Base-by-base conservation (phyloP, 2,329 filamentous ascomycete species). In the Scedosporium dehoogii region DNA sequence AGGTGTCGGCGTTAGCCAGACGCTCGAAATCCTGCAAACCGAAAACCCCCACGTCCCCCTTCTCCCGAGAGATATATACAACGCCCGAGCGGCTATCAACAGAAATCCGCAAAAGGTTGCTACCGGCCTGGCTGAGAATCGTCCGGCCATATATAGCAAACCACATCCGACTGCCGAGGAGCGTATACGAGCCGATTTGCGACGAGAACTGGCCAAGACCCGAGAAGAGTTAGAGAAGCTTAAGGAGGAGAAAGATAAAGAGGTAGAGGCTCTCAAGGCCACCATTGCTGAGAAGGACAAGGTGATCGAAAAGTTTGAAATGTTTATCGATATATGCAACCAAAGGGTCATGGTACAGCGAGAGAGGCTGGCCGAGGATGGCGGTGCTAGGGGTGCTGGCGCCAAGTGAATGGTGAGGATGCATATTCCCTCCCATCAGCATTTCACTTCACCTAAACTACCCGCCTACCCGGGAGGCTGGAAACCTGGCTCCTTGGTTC, bases 271-370 rank as follows among this genome's bases (percentile, higher is more conserved):
- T 1, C 72, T 88, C 63, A 83, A 84, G 67, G 76, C 79, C 62
- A 79, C 85, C 68, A 71, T 92, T 16, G 81, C 79, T 48, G 83
- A 88, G 64, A 87, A 87, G 71, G 82, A 86, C 64, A 79, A 80
- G 68, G 79, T 82, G 64, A 87, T 88, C 62, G 73, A 79, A 64
- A 85, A 82, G 69, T 88, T 87, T 67, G 85, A 88, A 72, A 85
- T 85, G 80, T 88, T 88, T 61, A 87, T 88, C 68, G 85, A 88
- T 71, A 86, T 88, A 62, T 87, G 85, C 70, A 88, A 88, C 67
- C 79, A 86, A 70, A 76, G 85, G 59, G 85, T 87, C 65, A 87
- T 87, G 77, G 76, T 86, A 61, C 83, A 85, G 70, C 75, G 84
- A 59, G 81, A 85, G 68, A 77, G 81, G 65, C 74, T 87, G 14